Conservation (phyloP, 495 filamentous ascomycete species). For the Tricharina praecox region DNA sequence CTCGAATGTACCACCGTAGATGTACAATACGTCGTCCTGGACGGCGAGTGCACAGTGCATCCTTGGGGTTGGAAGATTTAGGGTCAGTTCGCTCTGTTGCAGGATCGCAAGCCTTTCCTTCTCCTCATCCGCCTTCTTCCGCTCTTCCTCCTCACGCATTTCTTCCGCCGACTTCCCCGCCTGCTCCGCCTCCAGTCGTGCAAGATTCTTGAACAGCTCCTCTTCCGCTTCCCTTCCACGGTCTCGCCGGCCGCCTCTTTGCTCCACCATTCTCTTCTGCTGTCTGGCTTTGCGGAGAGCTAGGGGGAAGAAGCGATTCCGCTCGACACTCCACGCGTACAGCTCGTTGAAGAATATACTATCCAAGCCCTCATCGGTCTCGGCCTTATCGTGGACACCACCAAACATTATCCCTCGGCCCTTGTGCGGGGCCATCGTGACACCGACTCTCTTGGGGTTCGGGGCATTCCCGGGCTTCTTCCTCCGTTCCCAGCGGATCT, state of each 20-base stretch:
- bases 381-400: slow-evolving; percentile 83
- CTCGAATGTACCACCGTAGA: slow-evolving; percentile 89
- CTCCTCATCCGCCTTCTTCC: slow-evolving; percentile 33
- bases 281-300: slow-evolving; percentile 51
- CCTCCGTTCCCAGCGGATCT: slow-evolving; percentile 72
- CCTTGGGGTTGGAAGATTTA: slow-evolving; percentile 68
- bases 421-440: slow-evolving; percentile 83
- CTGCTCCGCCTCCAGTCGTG: slow-evolving; percentile 57
- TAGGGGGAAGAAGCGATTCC: slow-evolving; percentile 82
- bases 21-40: slow-evolving; percentile 78
- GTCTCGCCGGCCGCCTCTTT: slow-evolving; percentile 43
- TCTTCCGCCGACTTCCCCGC: slow-evolving; percentile 42
- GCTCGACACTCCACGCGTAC: slow-evolving; percentile 81
- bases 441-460: slow-evolving; percentile 64
- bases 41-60: slow-evolving; percentile 85
- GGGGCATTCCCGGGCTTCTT: slow-evolving; percentile 86
- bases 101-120: slow-evolving; percentile 39
- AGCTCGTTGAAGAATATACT: slow-evolving; percentile 87
- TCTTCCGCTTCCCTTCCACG: slow-evolving; percentile 73
- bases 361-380: slow-evolving; percentile 87
- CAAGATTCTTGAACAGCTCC: slow-evolving; percentile 70
- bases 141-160: slow-evolving; percentile 31
- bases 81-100: slow-evolving; percentile 35
- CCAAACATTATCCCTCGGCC: slow-evolving; percentile 86
- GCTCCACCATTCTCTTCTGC: slow-evolving; percentile 31